phyloP scores from a whole-genome alignment of 169 alveolate species.

The Babesia ovis region DNA sequence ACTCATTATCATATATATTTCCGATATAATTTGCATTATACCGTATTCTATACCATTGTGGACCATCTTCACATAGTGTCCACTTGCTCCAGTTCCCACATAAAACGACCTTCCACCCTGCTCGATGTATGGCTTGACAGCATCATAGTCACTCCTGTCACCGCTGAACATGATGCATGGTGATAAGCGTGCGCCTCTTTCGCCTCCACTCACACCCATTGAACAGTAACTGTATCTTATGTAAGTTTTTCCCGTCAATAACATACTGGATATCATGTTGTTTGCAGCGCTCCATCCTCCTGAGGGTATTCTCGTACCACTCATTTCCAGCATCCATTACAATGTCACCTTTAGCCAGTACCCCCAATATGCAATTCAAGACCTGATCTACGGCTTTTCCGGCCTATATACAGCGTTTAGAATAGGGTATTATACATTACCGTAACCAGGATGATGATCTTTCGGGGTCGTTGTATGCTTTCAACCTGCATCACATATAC shows the following conservation, averaged over 20 bases:
- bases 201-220: slow-evolving; percentile 88
- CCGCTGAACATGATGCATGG: slow-evolving; percentile 88
- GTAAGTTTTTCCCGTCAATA: neutral
- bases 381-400: slow-evolving; percentile 62
- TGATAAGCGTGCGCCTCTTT: slow-evolving; percentile 80
- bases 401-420: slow-evolving; percentile 13
- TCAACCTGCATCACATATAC: slow-evolving; percentile 42
- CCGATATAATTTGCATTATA: slow-evolving; percentile 81
- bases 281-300: slow-evolving; percentile 63
- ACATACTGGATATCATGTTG: slow-evolving; percentile 53
- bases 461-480: slow-evolving; percentile 73
- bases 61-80: slow-evolving; percentile 86
- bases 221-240: slow-evolving; percentile 71
- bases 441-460: slow-evolving; percentile 77
- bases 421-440: slow-evolving; percentile 23
- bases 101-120: slow-evolving; percentile 64
- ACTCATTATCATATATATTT: slow-evolving; percentile 55
- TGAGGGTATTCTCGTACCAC: slow-evolving; percentile 80
- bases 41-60: slow-evolving; percentile 88
- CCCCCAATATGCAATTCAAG: slow-evolving; percentile 31
- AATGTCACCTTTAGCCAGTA: slow-evolving; percentile 72
- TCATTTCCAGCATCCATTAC: slow-evolving; percentile 86
- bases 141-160: slow-evolving; percentile 69
- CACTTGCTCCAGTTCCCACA: slow-evolving; percentile 82
- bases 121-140: slow-evolving; percentile 45